Evolutionary conservation across 2,329 filamentous ascomycete genomes (phyloP).

Genomic region (Neurospora sp.): DNA sequence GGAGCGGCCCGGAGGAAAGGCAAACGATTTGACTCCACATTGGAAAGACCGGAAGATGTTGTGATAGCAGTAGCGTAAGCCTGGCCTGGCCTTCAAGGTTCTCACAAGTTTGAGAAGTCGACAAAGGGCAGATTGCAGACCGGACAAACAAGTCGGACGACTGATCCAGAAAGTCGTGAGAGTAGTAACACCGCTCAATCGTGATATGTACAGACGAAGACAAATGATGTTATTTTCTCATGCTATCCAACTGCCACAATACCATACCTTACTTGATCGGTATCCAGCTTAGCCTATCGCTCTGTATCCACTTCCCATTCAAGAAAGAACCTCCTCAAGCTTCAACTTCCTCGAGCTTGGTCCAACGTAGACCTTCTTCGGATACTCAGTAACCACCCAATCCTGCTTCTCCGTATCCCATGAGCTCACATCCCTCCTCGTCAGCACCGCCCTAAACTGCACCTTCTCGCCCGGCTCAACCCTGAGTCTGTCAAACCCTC

Average conservation of each 20-base stretch:
- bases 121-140: too few species aligned
- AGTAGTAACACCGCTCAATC: not conserved
- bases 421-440: constrained; percentile 73
- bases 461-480: constrained; percentile 59
- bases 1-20: not conserved
- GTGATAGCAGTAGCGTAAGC: not conserved
- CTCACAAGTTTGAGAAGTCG: not conserved
- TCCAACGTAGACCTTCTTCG: constrained; percentile 46
- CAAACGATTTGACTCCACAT: not conserved
- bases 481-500: constrained; percentile 69
- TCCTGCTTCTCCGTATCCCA: constrained; percentile 76
- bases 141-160: too few species aligned
- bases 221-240: not conserved
- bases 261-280: not conserved
- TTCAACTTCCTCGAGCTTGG: constrained; percentile 45
- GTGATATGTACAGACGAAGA: not conserved
- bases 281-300: too few species aligned
- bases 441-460: constrained; percentile 59
- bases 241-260: not conserved
- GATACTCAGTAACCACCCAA: constrained; percentile 55
- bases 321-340: constrained; percentile 25
- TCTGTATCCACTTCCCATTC: not conserved
- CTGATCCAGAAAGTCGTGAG: not conserved
- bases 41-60: not conserved
- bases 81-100: not conserved